Evolutionary conservation across 2,329 filamentous ascomycete species (phyloP).

Genomic region (Davidsoniella eucalypti): DNA sequence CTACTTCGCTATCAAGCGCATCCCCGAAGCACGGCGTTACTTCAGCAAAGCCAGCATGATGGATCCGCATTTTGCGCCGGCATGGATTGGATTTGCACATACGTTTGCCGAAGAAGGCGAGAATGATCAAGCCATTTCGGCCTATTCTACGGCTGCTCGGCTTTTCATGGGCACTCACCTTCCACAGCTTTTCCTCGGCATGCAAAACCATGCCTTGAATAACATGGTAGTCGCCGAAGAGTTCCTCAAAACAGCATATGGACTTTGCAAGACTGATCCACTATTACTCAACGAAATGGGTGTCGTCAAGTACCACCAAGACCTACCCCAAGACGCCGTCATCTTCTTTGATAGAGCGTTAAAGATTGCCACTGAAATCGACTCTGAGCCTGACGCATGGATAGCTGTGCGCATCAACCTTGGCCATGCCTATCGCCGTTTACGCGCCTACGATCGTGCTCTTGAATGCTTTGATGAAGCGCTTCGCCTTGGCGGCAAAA

Average conservation of each 20-base stretch:
- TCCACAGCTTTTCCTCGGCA: constrained; percentile 87
- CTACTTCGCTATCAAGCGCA: constrained; percentile 76
- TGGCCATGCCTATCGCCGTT: constrained; percentile 67
- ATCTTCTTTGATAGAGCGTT: constrained; percentile 66
- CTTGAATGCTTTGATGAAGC: constrained; percentile 77
- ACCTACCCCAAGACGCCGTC: constrained; percentile 57
- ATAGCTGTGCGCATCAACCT: constrained; percentile 75
- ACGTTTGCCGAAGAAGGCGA: constrained; percentile 96
- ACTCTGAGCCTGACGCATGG: constrained; percentile 69
- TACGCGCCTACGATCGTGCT: constrained; percentile 52
- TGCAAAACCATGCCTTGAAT: constrained; percentile 94
- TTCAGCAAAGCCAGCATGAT: constrained; percentile 97
- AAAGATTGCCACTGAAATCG: constrained; percentile 60
- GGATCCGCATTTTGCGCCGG: constrained; percentile 91
- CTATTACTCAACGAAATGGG: constrained; percentile 90
- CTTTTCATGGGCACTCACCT: constrained; percentile 95
- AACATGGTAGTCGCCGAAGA: constrained; percentile 90
- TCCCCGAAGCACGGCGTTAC: constrained; percentile 84
- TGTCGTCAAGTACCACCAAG: constrained; percentile 87
- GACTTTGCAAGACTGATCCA: constrained; percentile 69
- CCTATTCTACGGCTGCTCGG: constrained; percentile 86
- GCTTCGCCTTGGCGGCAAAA: constrained; percentile 63
- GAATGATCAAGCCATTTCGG: constrained; percentile 94
- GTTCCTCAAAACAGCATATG: constrained; percentile 80
- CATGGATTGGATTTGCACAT: constrained; percentile 98